Percentiles rank a stretch among this genome's conserved stretches.
phyloP scores from a whole-genome alignment of 83 land plant species.

The Thuja plicata region DNA sequence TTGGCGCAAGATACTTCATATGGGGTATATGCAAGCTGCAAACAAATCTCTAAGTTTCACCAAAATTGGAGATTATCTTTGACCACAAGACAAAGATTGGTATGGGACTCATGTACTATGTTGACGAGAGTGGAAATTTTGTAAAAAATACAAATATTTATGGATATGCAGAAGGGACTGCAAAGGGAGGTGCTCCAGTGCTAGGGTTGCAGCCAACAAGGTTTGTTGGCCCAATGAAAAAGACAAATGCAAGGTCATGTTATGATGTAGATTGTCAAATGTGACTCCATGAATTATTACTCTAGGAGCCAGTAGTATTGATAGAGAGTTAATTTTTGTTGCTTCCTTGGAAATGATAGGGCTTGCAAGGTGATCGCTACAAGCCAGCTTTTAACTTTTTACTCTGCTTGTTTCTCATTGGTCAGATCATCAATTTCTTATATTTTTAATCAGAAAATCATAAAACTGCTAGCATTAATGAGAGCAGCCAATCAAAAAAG shows the following conservation, averaged over 20 bases:
- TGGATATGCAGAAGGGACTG: too few species aligned
- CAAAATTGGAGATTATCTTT: not conserved
- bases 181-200: conserved; percentile 26
- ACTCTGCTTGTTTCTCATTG: too few species aligned
- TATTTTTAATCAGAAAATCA: too few species aligned
- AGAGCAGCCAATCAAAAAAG: too few species aligned
- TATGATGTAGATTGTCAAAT: conserved; percentile 19
- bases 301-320: conserved; percentile 29
- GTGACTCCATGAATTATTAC: conserved; percentile 34
- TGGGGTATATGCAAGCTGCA: conserved; percentile 11
- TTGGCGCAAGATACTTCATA: conserved; percentile 37
- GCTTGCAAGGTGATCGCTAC: conserved; percentile 11
- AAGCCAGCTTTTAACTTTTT: not conserved
- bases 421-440: too few species aligned
- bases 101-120: conserved; percentile 25
- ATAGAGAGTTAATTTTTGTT: conserved; percentile 11
- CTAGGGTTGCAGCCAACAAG: conserved; percentile 29
- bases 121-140: conserved; percentile 26
- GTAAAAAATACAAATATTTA: conserved; percentile 10
- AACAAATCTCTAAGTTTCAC: not conserved
- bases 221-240: conserved; percentile 17
- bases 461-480: too few species aligned
- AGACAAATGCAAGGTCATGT: not conserved
- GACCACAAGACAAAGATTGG: conserved; percentile 14
- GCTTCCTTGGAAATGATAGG: conserved; percentile 16